Evolutionary conservation across 2,329 filamentous ascomycete species (phyloP).

Genomic region (Colletotrichum orchidophilum): DNA sequence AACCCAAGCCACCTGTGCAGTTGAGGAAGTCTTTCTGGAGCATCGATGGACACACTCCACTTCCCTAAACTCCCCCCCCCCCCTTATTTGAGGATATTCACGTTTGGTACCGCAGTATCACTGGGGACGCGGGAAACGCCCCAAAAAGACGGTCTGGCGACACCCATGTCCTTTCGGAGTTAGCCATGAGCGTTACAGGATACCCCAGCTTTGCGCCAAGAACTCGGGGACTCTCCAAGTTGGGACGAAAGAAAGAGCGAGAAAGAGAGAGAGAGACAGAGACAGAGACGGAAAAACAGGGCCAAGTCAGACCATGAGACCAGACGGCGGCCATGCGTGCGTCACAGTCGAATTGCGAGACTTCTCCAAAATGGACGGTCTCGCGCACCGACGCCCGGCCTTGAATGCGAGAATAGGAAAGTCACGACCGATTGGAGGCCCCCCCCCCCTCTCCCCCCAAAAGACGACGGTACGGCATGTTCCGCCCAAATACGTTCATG

Average conservation of each 20-base stretch:
- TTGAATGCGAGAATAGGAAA: slow-evolving; percentile 6
- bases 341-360: slow-evolving; percentile 21
- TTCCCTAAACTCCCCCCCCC: neutral
- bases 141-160: slow-evolving; percentile 27
- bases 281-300: neutral
- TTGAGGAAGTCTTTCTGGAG: neutral
- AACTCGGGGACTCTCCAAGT: neutral
- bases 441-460: no score
- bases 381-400: neutral
- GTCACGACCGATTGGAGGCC: slow-evolving; percentile 8
- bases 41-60: neutral
- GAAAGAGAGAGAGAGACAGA: neutral
- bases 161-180: slow-evolving; percentile 8
- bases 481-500: slow-evolving; percentile 21
- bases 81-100: slow-evolving; percentile 18
- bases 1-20: neutral
- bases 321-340: slow-evolving; percentile 20
- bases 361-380: neutral
- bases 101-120: neutral
- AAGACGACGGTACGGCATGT: slow-evolving; percentile 1
- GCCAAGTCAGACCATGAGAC: slow-evolving; percentile 23
- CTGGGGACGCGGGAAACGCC: neutral
- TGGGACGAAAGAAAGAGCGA: slow-evolving; percentile 13
- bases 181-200: slow-evolving; percentile 3
- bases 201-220: slow-evolving; percentile 14